These are phyloP conservation scores for Eucalyptus marginata DNA, from an alignment of 345 rosid genomes.

Conservation along the genomic window DNA sequence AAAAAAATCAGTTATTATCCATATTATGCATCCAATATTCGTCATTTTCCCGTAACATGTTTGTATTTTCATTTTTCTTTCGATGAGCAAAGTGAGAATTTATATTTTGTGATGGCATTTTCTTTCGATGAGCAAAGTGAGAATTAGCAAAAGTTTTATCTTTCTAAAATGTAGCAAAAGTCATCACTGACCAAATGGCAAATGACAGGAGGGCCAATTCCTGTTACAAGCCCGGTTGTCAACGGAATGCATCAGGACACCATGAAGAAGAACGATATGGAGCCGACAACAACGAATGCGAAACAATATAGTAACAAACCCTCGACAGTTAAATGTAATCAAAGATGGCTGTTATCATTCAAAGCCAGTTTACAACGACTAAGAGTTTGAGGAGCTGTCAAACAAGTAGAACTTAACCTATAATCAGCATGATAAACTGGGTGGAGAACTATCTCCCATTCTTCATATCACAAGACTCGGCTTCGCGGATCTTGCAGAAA, in stretches of 20 bases:
- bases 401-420: background rate
- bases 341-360: background rate
- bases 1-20: too few species aligned
- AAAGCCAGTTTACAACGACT: background rate
- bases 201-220: background rate
- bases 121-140: background rate
- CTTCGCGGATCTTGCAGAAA: background rate
- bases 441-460: background rate
- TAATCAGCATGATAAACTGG: background rate
- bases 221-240: background rate
- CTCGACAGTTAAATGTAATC: background rate
- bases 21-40: background rate
- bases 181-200: background rate
- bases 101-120: background rate
- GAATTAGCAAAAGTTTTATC: background rate
- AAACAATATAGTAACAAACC: background rate
- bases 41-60: background rate
- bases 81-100: background rate
- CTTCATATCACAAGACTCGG: background rate
- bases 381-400: background rate
- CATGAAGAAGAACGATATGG: background rate
- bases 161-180: background rate
- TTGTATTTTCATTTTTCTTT: background rate
- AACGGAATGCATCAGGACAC: background rate
- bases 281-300: background rate